phyloP scores from a whole-genome alignment of 2,329 filamentous ascomycete genomes.

The Beauveria asiatica region DNA sequence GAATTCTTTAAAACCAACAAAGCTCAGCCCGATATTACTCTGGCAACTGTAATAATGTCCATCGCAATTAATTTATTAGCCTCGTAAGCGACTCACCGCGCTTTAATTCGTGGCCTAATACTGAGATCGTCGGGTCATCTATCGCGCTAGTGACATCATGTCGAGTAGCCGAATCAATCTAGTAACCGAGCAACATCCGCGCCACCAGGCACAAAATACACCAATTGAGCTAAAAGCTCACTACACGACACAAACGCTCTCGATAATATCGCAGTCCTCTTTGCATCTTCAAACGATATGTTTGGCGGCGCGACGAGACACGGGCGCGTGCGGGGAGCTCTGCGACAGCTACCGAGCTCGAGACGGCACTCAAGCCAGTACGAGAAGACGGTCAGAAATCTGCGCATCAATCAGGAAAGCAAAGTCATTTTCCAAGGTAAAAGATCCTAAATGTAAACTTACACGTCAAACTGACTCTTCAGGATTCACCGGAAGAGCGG shows the following conservation, averaged over 20 bases:
- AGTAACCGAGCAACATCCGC: neutral
- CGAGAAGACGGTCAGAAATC: conserved; percentile 23
- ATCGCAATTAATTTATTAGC: too few species aligned
- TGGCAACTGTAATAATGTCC: too few species aligned
- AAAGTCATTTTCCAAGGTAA: conserved; percentile 30
- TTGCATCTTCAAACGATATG: neutral
- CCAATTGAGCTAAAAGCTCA: neutral
- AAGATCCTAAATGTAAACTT: neutral
- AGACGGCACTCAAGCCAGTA: conserved; percentile 14
- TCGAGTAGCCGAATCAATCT: conserved; percentile 9
- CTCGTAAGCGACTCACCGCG: too few species aligned
- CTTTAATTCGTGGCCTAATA: neutral
- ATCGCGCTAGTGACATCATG: conserved; percentile 8
- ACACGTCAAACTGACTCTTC: neutral
- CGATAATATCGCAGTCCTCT: too few species aligned
- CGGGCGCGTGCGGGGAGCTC: neutral
- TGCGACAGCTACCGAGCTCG: neutral
- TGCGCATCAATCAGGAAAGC: conserved; percentile 20
- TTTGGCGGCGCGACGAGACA: neutral
- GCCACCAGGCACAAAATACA: neutral
- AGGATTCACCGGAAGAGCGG: conserved; percentile 32
- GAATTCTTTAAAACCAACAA: too few species aligned
- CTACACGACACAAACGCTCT: neutral
- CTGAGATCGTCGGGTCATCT: neutral
- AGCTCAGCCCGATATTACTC: too few species aligned